Percentiles rank a stretch among this genome's conserved stretches.
Conservation (phyloP, 1,284 basidiomycete species). For the Porodaedalea pini region DNA sequence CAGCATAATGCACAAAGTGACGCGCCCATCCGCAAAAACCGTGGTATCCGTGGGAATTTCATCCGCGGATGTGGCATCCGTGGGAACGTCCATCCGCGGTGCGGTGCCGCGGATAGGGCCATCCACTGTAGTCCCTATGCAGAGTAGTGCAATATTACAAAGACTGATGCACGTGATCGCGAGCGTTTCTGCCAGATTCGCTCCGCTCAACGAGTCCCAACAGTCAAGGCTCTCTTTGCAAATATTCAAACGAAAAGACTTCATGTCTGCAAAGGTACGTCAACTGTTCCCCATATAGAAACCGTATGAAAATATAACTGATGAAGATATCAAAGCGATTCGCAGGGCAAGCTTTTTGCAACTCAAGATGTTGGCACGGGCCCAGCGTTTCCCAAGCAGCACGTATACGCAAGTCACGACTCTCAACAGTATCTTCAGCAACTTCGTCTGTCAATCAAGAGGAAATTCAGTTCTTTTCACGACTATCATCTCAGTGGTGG, state of each 20-base stretch:
- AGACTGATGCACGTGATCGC: too few relatives aligned
- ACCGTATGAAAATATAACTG: background rate
- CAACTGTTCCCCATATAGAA: background rate
- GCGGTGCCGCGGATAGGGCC: too few relatives aligned
- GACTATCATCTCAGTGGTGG: constrained; percentile 95
- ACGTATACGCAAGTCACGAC: background rate
- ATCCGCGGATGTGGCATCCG: too few relatives aligned
- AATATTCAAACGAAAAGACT: background rate
- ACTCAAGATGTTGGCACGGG: background rate
- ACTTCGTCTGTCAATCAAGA: constrained; percentile 61
- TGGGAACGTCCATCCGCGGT: too few relatives aligned
- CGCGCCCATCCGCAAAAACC: too few relatives aligned
- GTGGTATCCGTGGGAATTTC: too few relatives aligned
- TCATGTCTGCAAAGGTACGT: background rate
- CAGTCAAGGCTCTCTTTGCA: background rate
- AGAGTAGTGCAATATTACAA: too few relatives aligned
- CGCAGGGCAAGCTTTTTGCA: background rate
- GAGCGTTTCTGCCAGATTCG: too few relatives aligned
- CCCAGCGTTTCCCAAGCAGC: background rate
- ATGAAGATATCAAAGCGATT: background rate
- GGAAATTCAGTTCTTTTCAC: constrained; percentile 92
- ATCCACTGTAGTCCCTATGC: too few relatives aligned
- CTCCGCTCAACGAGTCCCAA: background rate
- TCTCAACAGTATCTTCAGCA: constrained; percentile 2
- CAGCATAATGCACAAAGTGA: too few relatives aligned